Conservation (phyloP, 495 filamentous ascomycete genomes). For the Daldinia childiae region DNA sequence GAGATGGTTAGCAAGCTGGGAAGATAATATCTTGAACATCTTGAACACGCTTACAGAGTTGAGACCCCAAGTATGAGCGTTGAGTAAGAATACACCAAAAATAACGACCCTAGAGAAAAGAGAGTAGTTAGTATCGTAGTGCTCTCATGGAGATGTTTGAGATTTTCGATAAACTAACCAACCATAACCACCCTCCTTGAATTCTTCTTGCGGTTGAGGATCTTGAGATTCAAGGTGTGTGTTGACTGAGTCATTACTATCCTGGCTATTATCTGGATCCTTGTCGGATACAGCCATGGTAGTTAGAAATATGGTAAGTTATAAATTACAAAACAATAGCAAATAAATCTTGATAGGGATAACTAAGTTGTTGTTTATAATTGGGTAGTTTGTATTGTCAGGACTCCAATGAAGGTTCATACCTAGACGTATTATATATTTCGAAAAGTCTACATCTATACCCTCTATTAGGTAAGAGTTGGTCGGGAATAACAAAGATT, state of each 20-base stretch:
- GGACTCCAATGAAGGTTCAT: background rate
- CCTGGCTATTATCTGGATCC: constrained; percentile 5
- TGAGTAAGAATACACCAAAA: constrained; percentile 59
- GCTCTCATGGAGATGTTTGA: background rate
- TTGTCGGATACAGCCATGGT: constrained; percentile 23
- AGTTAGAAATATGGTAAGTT: background rate
- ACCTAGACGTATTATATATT: background rate
- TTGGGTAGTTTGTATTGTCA: no score
- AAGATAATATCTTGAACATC: background rate
- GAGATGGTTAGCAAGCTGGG: constrained; percentile 9
- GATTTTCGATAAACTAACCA: constrained; percentile 46
- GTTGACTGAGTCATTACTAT: constrained; percentile 19
- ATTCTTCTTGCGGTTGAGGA: constrained; percentile 42
- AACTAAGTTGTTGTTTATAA: no score
- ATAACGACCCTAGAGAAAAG: constrained; percentile 58
- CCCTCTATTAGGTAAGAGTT: constrained; percentile 16
- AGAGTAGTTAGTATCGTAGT: constrained; percentile 9
- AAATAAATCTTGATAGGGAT: constrained; percentile 4
- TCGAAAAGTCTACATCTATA: background rate
- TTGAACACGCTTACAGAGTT: constrained; percentile 56
- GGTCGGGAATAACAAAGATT: constrained; percentile 24
- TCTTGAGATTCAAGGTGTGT: constrained; percentile 3
- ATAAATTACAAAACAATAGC: background rate
- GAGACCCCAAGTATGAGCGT: constrained; percentile 70
- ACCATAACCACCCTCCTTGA: constrained; percentile 59